These are phyloP conservation scores for Penstemon newberryi DNA, from an alignment of 257 asterid genomes.

Conservation along the genomic window DNA sequence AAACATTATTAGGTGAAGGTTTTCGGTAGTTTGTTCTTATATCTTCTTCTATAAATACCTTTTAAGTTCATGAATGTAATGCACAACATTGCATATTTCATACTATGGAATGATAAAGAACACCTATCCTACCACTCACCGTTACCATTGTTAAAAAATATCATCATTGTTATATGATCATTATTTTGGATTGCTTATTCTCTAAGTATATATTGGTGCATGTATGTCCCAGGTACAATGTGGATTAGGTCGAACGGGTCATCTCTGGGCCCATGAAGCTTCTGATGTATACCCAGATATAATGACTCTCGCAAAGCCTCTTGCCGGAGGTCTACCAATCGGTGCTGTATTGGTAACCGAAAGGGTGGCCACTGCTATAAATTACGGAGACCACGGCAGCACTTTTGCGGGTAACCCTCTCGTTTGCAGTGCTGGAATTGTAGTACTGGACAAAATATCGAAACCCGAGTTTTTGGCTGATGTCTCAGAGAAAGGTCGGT, in stretches of 20 bases:
- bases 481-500: conserved; percentile 67
- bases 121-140: too few species aligned
- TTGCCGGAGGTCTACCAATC: conserved; percentile 93
- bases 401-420: conserved; percentile 97
- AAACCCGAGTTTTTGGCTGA: conserved; percentile 53
- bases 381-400: conserved; percentile 92
- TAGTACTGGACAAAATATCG: conserved; percentile 78
- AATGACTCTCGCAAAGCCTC: conserved; percentile 97
- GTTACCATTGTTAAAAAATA: too few species aligned
- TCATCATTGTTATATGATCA: too few species aligned
- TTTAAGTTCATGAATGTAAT: too few species aligned
- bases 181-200: too few species aligned
- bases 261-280: conserved; percentile 92
- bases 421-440: conserved; percentile 74
- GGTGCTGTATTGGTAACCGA: conserved; percentile 82
- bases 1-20: too few species aligned
- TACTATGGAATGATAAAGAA: too few species aligned
- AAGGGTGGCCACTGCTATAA: conserved; percentile 66
- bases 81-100: too few species aligned
- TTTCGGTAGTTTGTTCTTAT: too few species aligned
- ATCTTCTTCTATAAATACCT: too few species aligned
- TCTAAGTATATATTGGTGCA: background rate
- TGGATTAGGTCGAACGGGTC: conserved; percentile 86
- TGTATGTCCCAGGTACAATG: conserved; percentile 69
- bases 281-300: conserved; percentile 75